Conservation (phyloP, 345 rosid genomes). For the Eucalyptus polybractea region DNA sequence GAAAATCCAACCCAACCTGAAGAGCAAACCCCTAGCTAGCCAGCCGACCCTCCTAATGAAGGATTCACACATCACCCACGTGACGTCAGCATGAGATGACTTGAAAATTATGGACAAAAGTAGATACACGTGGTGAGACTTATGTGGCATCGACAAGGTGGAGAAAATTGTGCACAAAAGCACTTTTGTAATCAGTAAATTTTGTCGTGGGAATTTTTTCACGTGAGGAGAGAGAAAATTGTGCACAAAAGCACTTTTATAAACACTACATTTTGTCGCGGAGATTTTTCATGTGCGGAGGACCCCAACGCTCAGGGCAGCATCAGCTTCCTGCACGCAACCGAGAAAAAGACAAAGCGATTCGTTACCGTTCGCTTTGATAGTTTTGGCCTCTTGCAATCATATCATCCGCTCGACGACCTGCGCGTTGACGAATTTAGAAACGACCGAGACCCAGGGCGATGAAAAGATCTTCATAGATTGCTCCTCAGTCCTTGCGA, state of each 20-base stretch:
- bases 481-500: background rate
- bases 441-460: background rate
- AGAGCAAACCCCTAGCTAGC: background rate
- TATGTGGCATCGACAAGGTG: background rate
- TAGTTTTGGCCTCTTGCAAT: background rate
- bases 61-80: background rate
- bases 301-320: too few species aligned
- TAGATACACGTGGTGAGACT: background rate
- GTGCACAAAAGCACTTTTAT: background rate
- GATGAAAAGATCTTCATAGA: background rate
- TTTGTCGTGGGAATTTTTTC: too few species aligned
- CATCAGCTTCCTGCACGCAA: too few species aligned
- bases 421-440: background rate
- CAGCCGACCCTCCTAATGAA: background rate
- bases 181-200: too few species aligned
- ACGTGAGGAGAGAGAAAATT: background rate
- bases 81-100: background rate
- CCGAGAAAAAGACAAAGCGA: too few species aligned
- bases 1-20: background rate
- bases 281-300: too few species aligned
- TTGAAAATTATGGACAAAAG: too few species aligned
- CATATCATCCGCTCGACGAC: background rate
- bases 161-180: background rate
- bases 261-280: too few species aligned
- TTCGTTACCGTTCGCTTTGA: background rate